Evolutionary conservation across 192 early-diverging fungal species (phyloP), one percentile per base, ranked within the genome.

Genomic region (Entomortierella chlamydospora): DNA sequence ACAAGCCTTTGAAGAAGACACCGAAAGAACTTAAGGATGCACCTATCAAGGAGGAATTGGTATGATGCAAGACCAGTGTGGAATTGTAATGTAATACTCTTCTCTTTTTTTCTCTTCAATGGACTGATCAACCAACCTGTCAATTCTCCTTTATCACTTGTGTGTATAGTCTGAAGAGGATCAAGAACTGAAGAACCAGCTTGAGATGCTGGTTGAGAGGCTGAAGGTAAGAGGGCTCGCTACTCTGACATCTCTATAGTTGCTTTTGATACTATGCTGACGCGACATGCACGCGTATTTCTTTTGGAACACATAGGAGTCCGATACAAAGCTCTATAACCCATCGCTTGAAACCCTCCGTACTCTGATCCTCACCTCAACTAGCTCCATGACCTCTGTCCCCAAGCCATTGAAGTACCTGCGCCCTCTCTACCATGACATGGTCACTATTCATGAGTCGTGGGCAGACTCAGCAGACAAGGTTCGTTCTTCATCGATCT

Each of bases 381-480:
- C 97, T 4, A 94, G 92, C 61, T 99, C 98, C 49, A 99, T 99
- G 98, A 98, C 98, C 9, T 95, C 96, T n/a, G 98, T 98, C 6
- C 97, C 98, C 55, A 99, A 99, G 81, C 97, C 97, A 28, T 89
- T 99, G 73, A 99, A 99, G 84, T 99, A 94, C 69, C 82, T 99
- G 59, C 89, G 97, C 61, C 91, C 91, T 41, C 94, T 96, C 61
- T 98, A 97, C 82, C 72, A 77, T 51, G 86, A 88, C 6, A 70
- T 98, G 60, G 78, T 83, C 43, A 85, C 85, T 17, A 80, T 95
- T 28, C 94, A 93, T 68, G 88, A 90, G 17, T 81, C 73, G 15
- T 98, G 97, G 97, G 64, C 81, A 86, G 69, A 85, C 66, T 82
- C 66, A 22, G 87, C 91, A 74, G 90, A 95, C 83, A 96, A 94